Percentiles rank a stretch among this genome's conserved stretches.
Conservation (phyloP, 306 rosid species). For the Potentilla sterilis region DNA sequence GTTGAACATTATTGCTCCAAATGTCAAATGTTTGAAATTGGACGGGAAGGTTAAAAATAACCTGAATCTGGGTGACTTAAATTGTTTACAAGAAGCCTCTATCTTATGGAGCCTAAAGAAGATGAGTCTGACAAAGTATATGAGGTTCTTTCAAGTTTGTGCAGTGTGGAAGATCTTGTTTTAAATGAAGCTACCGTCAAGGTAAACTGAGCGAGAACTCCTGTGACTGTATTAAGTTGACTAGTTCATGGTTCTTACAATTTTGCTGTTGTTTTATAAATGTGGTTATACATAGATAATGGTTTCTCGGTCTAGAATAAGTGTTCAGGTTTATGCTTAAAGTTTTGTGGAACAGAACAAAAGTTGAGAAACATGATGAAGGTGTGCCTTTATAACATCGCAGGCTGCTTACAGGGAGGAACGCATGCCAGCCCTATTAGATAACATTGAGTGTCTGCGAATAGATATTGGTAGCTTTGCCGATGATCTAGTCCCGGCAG, state of each 20-base stretch:
- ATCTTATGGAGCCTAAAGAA: not conserved
- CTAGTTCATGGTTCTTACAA: not conserved
- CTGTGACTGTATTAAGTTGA: not conserved
- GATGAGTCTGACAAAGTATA: not conserved
- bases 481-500: not conserved
- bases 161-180: not conserved
- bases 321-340: not conserved
- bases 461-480: not conserved
- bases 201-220: not conserved
- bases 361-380: not conserved
- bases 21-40: not conserved
- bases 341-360: not conserved
- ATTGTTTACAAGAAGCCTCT: not conserved
- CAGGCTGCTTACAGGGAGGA: not conserved
- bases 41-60: not conserved
- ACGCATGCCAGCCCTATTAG: not conserved
- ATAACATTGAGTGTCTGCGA: not conserved
- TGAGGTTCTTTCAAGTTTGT: not conserved
- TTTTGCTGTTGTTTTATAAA: not conserved
- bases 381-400: not conserved
- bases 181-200: not conserved
- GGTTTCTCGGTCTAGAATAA: not conserved
- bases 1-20: not conserved
- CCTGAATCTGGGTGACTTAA: not conserved
- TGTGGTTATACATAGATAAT: not conserved